Conservation (phyloP, 176 grass and related monocot species). For the Ananas comosus region DNA sequence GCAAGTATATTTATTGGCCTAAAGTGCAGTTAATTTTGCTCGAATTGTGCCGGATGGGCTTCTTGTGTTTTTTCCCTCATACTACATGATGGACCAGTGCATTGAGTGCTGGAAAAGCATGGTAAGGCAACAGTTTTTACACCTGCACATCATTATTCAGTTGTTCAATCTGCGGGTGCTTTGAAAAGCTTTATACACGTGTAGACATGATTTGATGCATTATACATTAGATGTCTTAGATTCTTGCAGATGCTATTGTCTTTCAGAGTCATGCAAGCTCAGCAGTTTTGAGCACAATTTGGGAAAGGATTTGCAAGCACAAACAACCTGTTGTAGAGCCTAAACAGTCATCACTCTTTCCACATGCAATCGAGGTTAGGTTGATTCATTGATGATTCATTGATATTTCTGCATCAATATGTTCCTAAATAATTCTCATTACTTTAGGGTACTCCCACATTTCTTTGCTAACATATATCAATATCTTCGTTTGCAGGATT, state of each 20-base stretch:
- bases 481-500: constrained; percentile 57
- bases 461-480: not conserved
- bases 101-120: constrained; percentile 84
- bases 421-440: not conserved
- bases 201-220: too few relatives aligned
- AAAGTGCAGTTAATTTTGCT: constrained; percentile 79
- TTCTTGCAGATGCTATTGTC: not conserved
- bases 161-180: too few relatives aligned
- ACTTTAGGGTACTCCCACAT: constrained; percentile 2
- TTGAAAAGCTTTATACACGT: too few relatives aligned
- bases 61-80: constrained; percentile 96
- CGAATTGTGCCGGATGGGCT: constrained; percentile 93
- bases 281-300: constrained; percentile 55
- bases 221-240: not conserved
- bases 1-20: not conserved
- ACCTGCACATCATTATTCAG: not conserved
- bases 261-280: constrained; percentile 73
- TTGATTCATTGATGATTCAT: constrained; percentile 9
- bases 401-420: constrained; percentile 6
- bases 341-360: constrained; percentile 83
- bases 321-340: constrained; percentile 96
- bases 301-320: constrained; percentile 86
- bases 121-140: constrained; percentile 26
- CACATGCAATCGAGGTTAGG: constrained; percentile 77
- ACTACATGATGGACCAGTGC: constrained; percentile 98